Conservation (phyloP, 371 early-diverging fungal species). For the Vittaforma corneae region DNA sequence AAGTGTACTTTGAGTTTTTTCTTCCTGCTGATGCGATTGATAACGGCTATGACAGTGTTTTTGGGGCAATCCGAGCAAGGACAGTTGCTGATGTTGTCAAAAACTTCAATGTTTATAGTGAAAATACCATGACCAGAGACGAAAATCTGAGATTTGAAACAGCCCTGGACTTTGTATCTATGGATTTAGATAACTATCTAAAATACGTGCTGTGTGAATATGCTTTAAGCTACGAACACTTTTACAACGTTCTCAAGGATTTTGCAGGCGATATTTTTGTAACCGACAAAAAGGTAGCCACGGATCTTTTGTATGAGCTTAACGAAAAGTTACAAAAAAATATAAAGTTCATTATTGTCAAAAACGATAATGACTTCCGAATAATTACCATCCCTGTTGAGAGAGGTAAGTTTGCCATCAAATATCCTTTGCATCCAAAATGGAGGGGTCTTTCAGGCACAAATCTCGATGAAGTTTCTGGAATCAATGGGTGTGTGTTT, state of each 20-base stretch:
- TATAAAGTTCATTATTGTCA: conserved; percentile 37
- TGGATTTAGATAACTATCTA: conserved; percentile 43
- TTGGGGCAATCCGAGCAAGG: conserved; percentile 33
- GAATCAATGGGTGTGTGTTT: conserved; percentile 73
- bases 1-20: conserved; percentile 50
- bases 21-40: conserved; percentile 55
- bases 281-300: neutral
- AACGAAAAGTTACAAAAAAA: conserved; percentile 31
- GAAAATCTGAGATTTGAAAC: conserved; percentile 31
- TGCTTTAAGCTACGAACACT: conserved; percentile 13
- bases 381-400: conserved; percentile 65
- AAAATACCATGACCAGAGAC: neutral
- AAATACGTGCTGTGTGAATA: conserved; percentile 17
- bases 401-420: conserved; percentile 69
- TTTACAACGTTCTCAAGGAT: conserved; percentile 12
- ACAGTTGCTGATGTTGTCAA: conserved; percentile 35
- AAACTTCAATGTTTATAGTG: neutral
- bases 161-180: conserved; percentile 41
- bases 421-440: conserved; percentile 74
- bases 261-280: conserved; percentile 27
- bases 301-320: conserved; percentile 26
- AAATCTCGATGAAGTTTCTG: conserved; percentile 66
- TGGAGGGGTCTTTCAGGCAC: conserved; percentile 88
- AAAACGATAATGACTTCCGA: conserved; percentile 15
- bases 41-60: conserved; percentile 53